These are phyloP conservation scores for Daldinia childiae DNA, from an alignment of 495 filamentous ascomycete species.

Conservation along the genomic window DNA sequence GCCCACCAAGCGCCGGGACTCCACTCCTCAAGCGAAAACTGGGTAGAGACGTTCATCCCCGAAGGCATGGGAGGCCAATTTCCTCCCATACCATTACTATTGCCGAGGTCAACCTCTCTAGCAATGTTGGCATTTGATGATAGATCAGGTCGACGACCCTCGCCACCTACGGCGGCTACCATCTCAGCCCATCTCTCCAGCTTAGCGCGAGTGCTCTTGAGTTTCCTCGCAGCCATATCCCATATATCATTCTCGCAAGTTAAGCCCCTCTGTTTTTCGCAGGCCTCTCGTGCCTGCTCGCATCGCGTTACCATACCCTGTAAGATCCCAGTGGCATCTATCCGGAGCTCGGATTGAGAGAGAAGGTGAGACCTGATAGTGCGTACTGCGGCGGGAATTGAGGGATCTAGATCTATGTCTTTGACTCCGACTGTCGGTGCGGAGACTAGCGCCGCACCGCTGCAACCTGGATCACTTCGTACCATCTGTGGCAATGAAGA, in stretches of 20 bases:
- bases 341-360: slow-evolving; percentile 43
- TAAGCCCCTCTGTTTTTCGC: slow-evolving; percentile 10
- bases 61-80: slow-evolving; percentile 15
- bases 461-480: slow-evolving; percentile 24
- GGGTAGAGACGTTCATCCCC: slow-evolving; percentile 5
- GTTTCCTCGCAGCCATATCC: slow-evolving; percentile 44
- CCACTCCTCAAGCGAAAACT: slow-evolving; percentile 14
- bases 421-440: slow-evolving; percentile 1
- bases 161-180: slow-evolving; percentile 29
- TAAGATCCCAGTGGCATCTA: slow-evolving; percentile 43
- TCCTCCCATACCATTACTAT: slow-evolving; percentile 13
- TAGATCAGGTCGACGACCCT: slow-evolving; percentile 15
- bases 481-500: background rate
- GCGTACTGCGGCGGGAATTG: slow-evolving; percentile 39
- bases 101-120: background rate
- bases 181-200: slow-evolving; percentile 47
- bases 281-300: slow-evolving; percentile 36
- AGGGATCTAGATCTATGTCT: slow-evolving; percentile 42
- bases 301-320: slow-evolving; percentile 43
- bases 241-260: slow-evolving; percentile 44
- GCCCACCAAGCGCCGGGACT: slow-evolving; percentile 19
- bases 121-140: background rate
- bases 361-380: slow-evolving; percentile 40
- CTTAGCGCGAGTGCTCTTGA: slow-evolving; percentile 44
- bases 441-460: slow-evolving; percentile 5